A percentile compares a stretch with the other conserved stretches of the same genome.
Evolutionary conservation across 257 asterid genomes (phyloP).

Genomic region (Prunella vulgaris): DNA sequence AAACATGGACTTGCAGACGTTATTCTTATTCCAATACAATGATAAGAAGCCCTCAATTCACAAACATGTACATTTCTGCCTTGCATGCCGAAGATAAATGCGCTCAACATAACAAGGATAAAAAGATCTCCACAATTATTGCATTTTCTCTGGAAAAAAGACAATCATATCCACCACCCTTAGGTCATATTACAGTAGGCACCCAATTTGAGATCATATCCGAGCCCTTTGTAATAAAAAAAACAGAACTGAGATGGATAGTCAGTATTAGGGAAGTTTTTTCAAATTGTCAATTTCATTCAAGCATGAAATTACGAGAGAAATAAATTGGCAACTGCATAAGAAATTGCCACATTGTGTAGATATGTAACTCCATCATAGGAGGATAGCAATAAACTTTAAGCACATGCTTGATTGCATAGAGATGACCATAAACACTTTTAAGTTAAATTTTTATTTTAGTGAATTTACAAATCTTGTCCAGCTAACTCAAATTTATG

Average conservation of each 20-base stretch:
- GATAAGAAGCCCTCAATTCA: conserved; percentile 5
- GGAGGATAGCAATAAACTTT: not conserved
- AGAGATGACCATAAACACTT: not conserved
- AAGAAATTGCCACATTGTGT: not conserved
- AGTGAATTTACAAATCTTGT: not conserved
- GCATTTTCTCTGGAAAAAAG: not conserved
- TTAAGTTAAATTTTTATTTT: not conserved
- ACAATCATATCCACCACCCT: not conserved
- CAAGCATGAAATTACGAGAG: not conserved
- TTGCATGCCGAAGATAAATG: not conserved
- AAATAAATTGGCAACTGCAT: not conserved
- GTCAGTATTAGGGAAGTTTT: not conserved
- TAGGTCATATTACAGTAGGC: not conserved
- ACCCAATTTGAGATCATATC: not conserved
- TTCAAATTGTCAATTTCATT: not conserved
- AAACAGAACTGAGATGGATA: not conserved
- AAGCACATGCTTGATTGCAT: not conserved
- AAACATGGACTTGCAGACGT: conserved; percentile 9
- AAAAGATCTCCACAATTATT: not conserved
- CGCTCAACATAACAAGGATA: not conserved
- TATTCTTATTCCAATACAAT: conserved; percentile 2
- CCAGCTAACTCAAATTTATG: not conserved
- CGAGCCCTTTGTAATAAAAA: not conserved
- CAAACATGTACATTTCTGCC: not conserved
- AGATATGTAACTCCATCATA: not conserved